Base-by-base conservation (phyloP, 2,329 filamentous ascomycete genomes). In the Hortaea werneckii region DNA sequence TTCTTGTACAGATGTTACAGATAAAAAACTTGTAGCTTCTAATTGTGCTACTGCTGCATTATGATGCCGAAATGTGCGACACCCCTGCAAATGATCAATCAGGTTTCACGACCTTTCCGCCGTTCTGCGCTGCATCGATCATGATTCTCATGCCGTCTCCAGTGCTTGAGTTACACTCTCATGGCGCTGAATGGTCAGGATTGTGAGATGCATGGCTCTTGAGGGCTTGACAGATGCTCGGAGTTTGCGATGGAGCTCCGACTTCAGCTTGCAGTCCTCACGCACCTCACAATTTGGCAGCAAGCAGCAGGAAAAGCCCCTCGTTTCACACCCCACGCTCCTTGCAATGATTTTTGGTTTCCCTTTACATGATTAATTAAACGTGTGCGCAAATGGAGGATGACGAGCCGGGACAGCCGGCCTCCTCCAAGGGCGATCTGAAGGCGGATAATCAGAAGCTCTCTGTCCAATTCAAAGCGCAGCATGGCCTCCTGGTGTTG, bases 401-500 rank as follows among this genome's bases (percentile, higher is more conserved):
- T 51, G 55, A 42, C 28, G 44, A 42, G 34, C 29, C 45, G 26
- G 20, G 20, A 20, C 28, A 47, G 29, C 40, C 42, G 29, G 12
- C 32, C 29, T 48, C 50, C 41, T 44, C 43, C 26, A 45, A 50
- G 41, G 32, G n/a, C 32, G 57, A 61, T 13, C 46, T 54, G 41
- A 58, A 60, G 50, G 52, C 53, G 28, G 54, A 59, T 51, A 58
- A 64, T 48, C 70, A 69, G 54, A 60, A 63, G 48, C 65, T 66
- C 37, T 66, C 71, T 46, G 61, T 73, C 13, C 67, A 69, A 45
- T 78, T 77, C 67, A 76, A 75, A 53, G 71, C 72, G 40, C 65
- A 69, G 26, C 74, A 77, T 62, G 67, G 67, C 28, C 64, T 76
- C 37, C 55, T 77, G 9, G 68, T 81, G 30, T 77, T 72, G 34